phyloP scores from a whole-genome alignment of 2,329 filamentous ascomycete genomes.

The Talaromyces amestolkiae region DNA sequence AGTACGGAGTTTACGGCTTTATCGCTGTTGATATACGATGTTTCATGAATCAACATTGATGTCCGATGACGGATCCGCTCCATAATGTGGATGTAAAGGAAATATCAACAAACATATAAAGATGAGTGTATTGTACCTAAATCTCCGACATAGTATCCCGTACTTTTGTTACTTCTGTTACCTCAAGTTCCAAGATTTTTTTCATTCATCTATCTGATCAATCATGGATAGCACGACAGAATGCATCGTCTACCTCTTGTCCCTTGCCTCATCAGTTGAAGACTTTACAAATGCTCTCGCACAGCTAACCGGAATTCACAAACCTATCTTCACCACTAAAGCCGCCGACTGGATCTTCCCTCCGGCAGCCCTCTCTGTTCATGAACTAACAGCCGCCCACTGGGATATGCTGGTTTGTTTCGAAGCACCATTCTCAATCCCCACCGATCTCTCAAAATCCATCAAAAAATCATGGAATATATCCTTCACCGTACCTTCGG shows the following conservation, averaged over 20 bases:
- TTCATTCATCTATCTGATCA: not conserved
- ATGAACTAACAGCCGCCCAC: conserved; percentile 1
- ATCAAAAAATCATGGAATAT: conserved; percentile 3
- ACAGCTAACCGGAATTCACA: not conserved
- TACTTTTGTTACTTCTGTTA: not conserved
- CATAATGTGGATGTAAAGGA: not conserved
- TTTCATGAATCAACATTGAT: not conserved
- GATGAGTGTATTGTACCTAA: not conserved
- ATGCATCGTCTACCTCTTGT: not conserved
- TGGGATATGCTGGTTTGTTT: conserved; percentile 11
- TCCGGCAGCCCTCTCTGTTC: not conserved
- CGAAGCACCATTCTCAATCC: not conserved
- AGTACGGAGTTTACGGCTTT: not conserved
- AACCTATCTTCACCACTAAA: not conserved
- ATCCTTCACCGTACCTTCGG: not conserved
- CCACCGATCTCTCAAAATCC: not conserved
- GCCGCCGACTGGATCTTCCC: conserved; percentile 8
- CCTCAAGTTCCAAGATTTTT: not conserved
- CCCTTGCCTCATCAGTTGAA: not conserved
- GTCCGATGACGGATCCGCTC: not conserved
- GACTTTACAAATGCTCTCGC: conserved; percentile 4
- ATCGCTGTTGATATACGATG: not conserved
- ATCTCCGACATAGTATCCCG: not conserved
- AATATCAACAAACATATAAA: not conserved
- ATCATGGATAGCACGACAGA: not conserved